Evolutionary conservation across 1,284 basidiomycete species (phyloP).

Genomic region (Chalciporus sp.): DNA sequence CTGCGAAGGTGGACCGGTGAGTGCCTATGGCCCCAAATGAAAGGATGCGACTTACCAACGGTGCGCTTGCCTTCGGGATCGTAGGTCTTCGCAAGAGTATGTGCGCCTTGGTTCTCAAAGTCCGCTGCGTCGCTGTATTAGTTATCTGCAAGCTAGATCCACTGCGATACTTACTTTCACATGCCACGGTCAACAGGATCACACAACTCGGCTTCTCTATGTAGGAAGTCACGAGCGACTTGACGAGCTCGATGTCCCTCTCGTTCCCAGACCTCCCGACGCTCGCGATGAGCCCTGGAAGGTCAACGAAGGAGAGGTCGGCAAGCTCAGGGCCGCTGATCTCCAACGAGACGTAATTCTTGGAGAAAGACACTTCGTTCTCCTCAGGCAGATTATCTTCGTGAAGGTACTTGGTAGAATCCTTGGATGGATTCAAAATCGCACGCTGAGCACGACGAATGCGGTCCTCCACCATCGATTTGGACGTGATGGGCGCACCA

Average conservation of each 20-base stretch:
- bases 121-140: slow-evolving; percentile 51
- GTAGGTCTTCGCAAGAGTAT: slow-evolving; percentile 54
- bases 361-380: slow-evolving; percentile 58
- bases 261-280: slow-evolving; percentile 51
- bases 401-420: slow-evolving; percentile 41
- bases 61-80: slow-evolving; percentile 67
- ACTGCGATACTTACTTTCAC: slow-evolving; percentile 55
- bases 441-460: slow-evolving; percentile 73
- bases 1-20: slow-evolving; percentile 36
- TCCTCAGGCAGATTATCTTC: slow-evolving; percentile 36
- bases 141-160: not conserved
- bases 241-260: slow-evolving; percentile 65
- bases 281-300: slow-evolving; percentile 64
- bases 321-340: slow-evolving; percentile 68
- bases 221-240: slow-evolving; percentile 57
- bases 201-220: slow-evolving; percentile 67
- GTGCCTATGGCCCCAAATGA: not conserved
- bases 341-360: slow-evolving; percentile 63
- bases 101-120: slow-evolving; percentile 74
- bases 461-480: slow-evolving; percentile 59
- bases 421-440: slow-evolving; percentile 60
- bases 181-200: slow-evolving; percentile 70
- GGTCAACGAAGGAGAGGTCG: slow-evolving; percentile 66
- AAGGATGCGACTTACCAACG: slow-evolving; percentile 53
- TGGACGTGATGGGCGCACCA: slow-evolving; percentile 53